phyloP scores from a whole-genome alignment of 2,329 filamentous ascomycete species.

The Trichophyton mentagrophytes region DNA sequence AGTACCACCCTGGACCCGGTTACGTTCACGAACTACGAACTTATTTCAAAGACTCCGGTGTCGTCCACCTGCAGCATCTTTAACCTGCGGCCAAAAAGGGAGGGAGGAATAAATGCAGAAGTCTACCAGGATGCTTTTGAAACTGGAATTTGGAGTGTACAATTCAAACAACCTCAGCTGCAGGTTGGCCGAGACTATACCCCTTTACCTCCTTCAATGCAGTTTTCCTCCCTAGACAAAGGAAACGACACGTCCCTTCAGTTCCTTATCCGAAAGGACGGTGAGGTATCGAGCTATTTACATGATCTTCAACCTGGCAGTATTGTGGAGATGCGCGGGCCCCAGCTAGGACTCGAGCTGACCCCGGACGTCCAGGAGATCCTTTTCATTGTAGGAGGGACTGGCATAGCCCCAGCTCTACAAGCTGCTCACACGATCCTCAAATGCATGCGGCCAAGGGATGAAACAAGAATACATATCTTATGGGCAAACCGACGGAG shows the following conservation, averaged over 20 bases:
- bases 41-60: constrained; percentile 32
- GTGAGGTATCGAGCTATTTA: constrained; percentile 78
- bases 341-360: constrained; percentile 55
- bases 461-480: constrained; percentile 48
- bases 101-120: constrained; percentile 19
- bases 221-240: constrained; percentile 9
- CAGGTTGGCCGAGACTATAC: constrained; percentile 91
- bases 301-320: constrained; percentile 50
- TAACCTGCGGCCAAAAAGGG: constrained; percentile 25
- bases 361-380: constrained; percentile 46
- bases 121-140: constrained; percentile 41
- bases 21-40: constrained; percentile 30
- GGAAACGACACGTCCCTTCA: constrained; percentile 39
- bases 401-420: constrained; percentile 79
- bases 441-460: constrained; percentile 19
- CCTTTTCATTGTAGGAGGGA: constrained; percentile 82
- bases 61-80: constrained; percentile 38
- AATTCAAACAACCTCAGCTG: constrained; percentile 87
- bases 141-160: constrained; percentile 69
- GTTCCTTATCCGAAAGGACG: constrained; percentile 70
- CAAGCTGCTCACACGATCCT: constrained; percentile 57
- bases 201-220: constrained; percentile 51
- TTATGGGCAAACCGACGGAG: constrained; percentile 66
- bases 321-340: constrained; percentile 63
- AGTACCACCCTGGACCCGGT: constrained; percentile 24